Base-by-base conservation (phyloP, 306 rosid genomes). In the Canavalia gladiata region DNA sequence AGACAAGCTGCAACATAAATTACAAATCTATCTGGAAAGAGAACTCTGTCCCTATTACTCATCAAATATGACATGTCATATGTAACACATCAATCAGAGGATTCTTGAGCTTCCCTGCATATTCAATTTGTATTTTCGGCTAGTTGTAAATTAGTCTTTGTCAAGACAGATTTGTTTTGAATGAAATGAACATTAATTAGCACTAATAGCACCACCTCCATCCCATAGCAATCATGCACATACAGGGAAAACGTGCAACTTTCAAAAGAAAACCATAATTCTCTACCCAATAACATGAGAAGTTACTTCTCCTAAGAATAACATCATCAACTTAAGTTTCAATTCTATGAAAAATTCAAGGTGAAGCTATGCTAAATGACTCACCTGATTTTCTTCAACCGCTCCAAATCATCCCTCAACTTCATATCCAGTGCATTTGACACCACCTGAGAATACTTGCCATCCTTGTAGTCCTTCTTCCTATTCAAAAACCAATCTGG, bases 391-490 rank as follows among this genome's bases (percentile, higher is more conserved):
- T 88, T 88, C 89, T 88, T 88, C 72, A 88, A 84, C 12, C 89
- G 73, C 87, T 88, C 91, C 72, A 88, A 35, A 56, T 88, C 91
- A 83, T 88, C 91, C 41, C 89, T 85, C 43, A 88, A 29, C 81
- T 88, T 88, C 91, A 88, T 88, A 47, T 88, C 91, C 1, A 83
- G 74, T 0, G 82, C 81, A 69, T 88, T 88, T 0, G 91, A 88
- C 0, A 88, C 89, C 7, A 85, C 91, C 65, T 88, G 91, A 29
- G 89, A 86, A 60, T 51, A 88, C 6, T 88, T 85, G 0, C 91
- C 91, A 73, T 88, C 91, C 84, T 88, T 88, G 80, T 85, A 88
- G 18, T 88, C 91, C 84, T 88, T 88, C 86, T 88, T 88, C 10
- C 91, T 80, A 30, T 88, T 88, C 71, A 88, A 46, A 37, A 88